Base-by-base conservation (phyloP, 306 rosid species). In the Senna tora region DNA sequence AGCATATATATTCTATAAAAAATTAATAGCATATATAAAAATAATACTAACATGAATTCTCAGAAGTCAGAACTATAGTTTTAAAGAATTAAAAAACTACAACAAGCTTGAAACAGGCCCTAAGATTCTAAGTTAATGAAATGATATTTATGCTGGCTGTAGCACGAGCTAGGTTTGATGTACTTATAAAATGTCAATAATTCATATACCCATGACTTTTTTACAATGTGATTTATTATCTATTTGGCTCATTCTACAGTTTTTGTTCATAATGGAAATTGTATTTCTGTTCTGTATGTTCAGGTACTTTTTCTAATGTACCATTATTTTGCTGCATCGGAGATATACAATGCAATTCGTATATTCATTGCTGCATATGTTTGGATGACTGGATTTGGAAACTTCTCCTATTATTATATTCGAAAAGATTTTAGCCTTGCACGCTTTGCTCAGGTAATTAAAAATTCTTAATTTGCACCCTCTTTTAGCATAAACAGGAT, bases 301-400 rank as follows among this genome's bases (percentile, higher is more conserved):
- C 96, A 95, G 99, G 96, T 91, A 77, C 96, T 95, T 41, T 95
- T 95, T 87, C 75, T 95, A 58, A 85, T 95, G 90, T 95, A 95
- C 71, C 99, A 95, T 79, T 95, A 95, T 85, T 95, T 95, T 79
- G 96, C 97, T 81, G 97, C 97, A 15, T 76, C 86, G 19, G 99
- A 95, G 91, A 95, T 95, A 76, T 95, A 95, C 85, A 95, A 95
- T 69, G 96, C 99, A 64, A 95, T 95, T 21, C 96, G 97, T 47
- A 13, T 95, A 46, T 95, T 95, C 77, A 95, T 95, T 88, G 99
- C 99, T 73, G 99, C 99, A 19, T 95, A 95, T 85, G 97, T 95
- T 84, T 95, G 97, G 97, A 89, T 95, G 97, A 95, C 99, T 74
- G 99, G 99, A 69, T 95, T 95, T 92, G 97, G 97, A 7, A 95